Percentiles rank a stretch among this genome's conserved stretches.
phyloP scores from a whole-genome alignment of 768 basidiomycete genomes.

The Russula sp. region DNA sequence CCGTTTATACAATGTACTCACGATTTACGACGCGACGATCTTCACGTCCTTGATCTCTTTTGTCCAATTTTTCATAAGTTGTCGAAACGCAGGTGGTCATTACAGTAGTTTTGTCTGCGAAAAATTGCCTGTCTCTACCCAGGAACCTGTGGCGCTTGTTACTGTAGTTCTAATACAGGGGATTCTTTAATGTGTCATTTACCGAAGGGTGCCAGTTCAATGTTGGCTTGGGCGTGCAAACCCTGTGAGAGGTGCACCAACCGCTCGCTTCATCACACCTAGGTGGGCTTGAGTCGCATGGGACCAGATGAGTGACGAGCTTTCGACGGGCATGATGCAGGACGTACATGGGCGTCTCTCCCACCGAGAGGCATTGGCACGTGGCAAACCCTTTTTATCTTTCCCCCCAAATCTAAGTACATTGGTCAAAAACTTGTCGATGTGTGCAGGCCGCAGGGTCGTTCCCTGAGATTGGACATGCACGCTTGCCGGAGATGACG shows the following conservation, averaged over 20 bases:
- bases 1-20: constrained; percentile 14
- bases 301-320: not conserved
- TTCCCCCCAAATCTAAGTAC: constrained; percentile 12
- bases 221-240: constrained; percentile 19
- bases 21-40: constrained; percentile 8
- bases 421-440: constrained; percentile 23
- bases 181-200: not conserved
- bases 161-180: not conserved
- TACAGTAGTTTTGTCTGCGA: not conserved
- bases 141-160: not conserved
- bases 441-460: constrained; percentile 15
- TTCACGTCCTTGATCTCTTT: not conserved
- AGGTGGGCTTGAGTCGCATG: constrained; percentile 17
- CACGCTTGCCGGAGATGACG: constrained; percentile 15
- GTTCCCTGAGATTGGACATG: constrained; percentile 3
- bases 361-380: constrained; percentile 16
- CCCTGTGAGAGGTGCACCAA: constrained; percentile 20
- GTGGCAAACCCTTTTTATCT: constrained; percentile 2
- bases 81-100: not conserved
- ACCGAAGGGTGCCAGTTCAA: not conserved
- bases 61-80: not conserved
- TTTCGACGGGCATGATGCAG: not conserved
- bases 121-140: not conserved
- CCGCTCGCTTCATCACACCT: constrained; percentile 24
- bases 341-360: constrained; percentile 29